Percentiles rank a stretch among this genome's conserved stretches.
phyloP scores from a whole-genome alignment of 257 asterid genomes.

The Solanum lycopersicoides region DNA sequence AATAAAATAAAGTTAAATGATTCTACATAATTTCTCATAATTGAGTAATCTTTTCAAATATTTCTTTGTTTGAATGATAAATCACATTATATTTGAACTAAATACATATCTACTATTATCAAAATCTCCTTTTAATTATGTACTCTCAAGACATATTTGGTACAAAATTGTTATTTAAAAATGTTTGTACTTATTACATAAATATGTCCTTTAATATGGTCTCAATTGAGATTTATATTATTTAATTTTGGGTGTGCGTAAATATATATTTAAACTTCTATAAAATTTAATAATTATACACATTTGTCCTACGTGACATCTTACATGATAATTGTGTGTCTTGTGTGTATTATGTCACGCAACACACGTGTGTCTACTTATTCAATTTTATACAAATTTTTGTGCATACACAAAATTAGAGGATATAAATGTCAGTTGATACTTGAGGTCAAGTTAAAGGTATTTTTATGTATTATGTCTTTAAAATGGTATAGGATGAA shows the following conservation, averaged over 20 bases:
- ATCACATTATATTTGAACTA: not conserved
- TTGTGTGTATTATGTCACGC: not conserved
- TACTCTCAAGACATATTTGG: not conserved
- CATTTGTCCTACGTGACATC: not conserved
- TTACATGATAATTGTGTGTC: not conserved
- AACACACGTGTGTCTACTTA: not conserved
- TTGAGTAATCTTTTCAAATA: not conserved
- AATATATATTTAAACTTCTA: too few relatives aligned
- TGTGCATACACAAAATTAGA: too few relatives aligned
- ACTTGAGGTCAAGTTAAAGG: too few relatives aligned
- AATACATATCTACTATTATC: not conserved
- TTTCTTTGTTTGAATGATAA: not conserved
- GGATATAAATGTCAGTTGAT: not conserved
- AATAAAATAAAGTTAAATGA: not conserved
- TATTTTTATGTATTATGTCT: not conserved
- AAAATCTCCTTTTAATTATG: not conserved
- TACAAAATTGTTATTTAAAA: not conserved
- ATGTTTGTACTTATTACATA: not conserved
- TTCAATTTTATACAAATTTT: too few relatives aligned
- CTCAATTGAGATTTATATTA: too few relatives aligned
- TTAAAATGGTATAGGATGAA: not conserved
- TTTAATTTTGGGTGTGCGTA: too few relatives aligned
- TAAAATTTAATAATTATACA: too few relatives aligned
- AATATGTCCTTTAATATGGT: not conserved
- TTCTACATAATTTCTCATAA: too few relatives aligned